These are phyloP conservation scores for Capsicum baccatum DNA, from an alignment of 257 asterid genomes.

Conservation along the genomic window DNA sequence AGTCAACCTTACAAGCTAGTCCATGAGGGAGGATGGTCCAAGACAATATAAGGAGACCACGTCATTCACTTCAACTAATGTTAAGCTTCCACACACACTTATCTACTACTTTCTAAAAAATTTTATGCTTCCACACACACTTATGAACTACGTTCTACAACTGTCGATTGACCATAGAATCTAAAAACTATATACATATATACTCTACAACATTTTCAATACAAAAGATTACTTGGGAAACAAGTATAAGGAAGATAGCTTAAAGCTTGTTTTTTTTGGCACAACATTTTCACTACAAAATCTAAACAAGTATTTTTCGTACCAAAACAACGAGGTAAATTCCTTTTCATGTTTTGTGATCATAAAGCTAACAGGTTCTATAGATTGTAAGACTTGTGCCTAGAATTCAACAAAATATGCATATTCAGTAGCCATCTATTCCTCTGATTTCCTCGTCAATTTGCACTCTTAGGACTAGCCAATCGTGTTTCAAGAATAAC, in stretches of 20 bases:
- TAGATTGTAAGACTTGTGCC: background rate
- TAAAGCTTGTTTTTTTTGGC: background rate
- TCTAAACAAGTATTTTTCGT: background rate
- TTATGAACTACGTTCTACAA: background rate
- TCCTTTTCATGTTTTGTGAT: background rate
- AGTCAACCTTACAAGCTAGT: background rate
- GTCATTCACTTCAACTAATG: background rate
- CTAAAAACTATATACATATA: background rate
- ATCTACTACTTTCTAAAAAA: background rate
- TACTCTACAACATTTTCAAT: background rate
- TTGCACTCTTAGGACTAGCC: background rate
- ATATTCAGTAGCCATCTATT: slow-evolving; percentile 1
- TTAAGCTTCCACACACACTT: background rate
- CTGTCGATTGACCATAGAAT: background rate
- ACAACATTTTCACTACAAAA: too few relatives aligned
- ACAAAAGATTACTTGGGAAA: background rate
- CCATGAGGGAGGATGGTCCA: background rate
- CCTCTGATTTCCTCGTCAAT: background rate
- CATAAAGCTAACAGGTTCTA: background rate
- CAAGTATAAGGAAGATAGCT: background rate
- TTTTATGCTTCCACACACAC: background rate
- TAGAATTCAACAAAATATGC: background rate
- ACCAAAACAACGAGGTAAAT: slow-evolving; percentile 3
- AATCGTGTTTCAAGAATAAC: background rate
- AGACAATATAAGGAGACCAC: slow-evolving; percentile 12